These are phyloP conservation scores for Cyberlindnera saturnus DNA, from an alignment of 805 yeast species.

Conservation along the genomic window DNA sequence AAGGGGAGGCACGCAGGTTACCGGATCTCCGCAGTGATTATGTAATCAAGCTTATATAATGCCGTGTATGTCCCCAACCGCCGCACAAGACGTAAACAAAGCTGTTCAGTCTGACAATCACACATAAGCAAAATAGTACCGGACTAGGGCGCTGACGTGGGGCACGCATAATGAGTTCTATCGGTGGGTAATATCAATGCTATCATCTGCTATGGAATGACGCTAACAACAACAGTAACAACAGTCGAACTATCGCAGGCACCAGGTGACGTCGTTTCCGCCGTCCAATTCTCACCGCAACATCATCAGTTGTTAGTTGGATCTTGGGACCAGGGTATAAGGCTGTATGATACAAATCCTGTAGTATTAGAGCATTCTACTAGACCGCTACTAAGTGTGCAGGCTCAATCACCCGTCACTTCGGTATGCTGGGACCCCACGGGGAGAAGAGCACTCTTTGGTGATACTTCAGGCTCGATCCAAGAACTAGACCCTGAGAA, in stretches of 20 bases:
- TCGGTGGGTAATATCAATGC: neutral
- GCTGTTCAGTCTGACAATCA: too few species aligned
- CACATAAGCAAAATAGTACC: too few species aligned
- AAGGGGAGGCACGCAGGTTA: too few species aligned
- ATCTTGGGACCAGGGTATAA: conserved; percentile 52
- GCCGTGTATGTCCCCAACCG: too few species aligned
- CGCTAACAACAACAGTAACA: neutral
- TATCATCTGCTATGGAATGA: neutral
- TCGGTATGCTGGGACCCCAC: conserved; percentile 16
- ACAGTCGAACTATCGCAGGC: conserved; percentile 19
- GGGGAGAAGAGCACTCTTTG: conserved; percentile 33
- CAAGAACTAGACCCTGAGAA: conserved; percentile 46
- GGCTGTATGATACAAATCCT: conserved; percentile 34
- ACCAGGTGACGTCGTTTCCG: conserved; percentile 37
- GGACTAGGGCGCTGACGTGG: too few species aligned
- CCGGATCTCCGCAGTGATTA: too few species aligned
- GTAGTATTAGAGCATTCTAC: conserved; percentile 22
- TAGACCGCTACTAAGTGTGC: conserved; percentile 23
- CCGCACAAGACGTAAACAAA: too few species aligned
- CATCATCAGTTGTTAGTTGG: conserved; percentile 39
- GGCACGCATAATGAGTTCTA: neutral
- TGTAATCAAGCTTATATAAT: too few species aligned
- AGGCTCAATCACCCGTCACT: conserved; percentile 14
- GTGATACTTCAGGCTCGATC: conserved; percentile 51
- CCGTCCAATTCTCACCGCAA: conserved; percentile 32